These are phyloP conservation scores for Neurospora sp. DNA, from an alignment of 495 filamentous ascomycete genomes.

Conservation along the genomic window DNA sequence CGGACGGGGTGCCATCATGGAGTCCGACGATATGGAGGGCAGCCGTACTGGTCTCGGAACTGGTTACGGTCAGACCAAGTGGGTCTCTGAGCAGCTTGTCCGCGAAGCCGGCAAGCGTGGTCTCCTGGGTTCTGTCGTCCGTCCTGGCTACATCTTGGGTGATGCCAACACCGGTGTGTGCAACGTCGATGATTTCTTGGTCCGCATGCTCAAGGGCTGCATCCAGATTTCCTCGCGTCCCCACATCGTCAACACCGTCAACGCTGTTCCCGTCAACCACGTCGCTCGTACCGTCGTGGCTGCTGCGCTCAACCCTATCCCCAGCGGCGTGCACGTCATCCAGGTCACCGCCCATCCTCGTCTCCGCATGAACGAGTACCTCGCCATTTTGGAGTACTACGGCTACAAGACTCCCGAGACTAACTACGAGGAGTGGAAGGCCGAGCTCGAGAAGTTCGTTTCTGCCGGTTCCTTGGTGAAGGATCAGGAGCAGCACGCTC, in stretches of 20 bases:
- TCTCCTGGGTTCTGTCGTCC: slow-evolving; percentile 62
- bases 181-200: slow-evolving; percentile 86
- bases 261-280: slow-evolving; percentile 81
- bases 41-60: slow-evolving; percentile 43
- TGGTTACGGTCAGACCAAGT: slow-evolving; percentile 87
- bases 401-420: slow-evolving; percentile 67
- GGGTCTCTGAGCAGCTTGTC: slow-evolving; percentile 62
- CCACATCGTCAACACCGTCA: slow-evolving; percentile 77
- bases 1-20: slow-evolving; percentile 37
- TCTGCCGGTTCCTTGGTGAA: slow-evolving; percentile 37
- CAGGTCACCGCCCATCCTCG: slow-evolving; percentile 65
- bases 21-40: slow-evolving; percentile 37
- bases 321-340: slow-evolving; percentile 49
- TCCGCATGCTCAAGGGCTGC: slow-evolving; percentile 83
- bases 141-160: slow-evolving; percentile 81
- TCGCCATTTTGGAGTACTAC: slow-evolving; percentile 59
- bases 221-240: slow-evolving; percentile 67
- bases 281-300: slow-evolving; percentile 73
- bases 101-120: slow-evolving; percentile 71
- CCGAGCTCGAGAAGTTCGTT: slow-evolving; percentile 52
- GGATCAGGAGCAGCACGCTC: slow-evolving; percentile 56
- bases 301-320: slow-evolving; percentile 49
- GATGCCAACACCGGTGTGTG: slow-evolving; percentile 61
- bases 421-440: slow-evolving; percentile 48
- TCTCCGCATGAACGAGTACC: slow-evolving; percentile 67